Evolutionary conservation across 1,284 basidiomycete species (phyloP).

Genomic region (Rhodotorula sp.): DNA sequence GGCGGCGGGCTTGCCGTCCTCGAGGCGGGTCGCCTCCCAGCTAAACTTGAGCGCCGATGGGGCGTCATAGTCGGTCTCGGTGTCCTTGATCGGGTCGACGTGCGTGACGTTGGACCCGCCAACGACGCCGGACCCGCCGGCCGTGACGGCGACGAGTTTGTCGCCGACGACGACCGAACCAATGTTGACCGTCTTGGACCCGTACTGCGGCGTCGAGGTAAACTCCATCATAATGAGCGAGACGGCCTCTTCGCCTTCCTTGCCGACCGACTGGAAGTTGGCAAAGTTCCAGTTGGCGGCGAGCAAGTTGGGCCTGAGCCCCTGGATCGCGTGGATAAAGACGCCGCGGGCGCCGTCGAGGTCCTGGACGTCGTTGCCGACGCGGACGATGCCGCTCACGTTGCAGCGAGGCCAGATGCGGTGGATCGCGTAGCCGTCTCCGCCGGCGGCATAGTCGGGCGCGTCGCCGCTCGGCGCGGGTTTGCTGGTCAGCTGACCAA

Average conservation of each 20-base stretch:
- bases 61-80: slow-evolving; percentile 75
- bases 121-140: slow-evolving; percentile 36
- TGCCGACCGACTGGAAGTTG: slow-evolving; percentile 62
- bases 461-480: slow-evolving; percentile 58
- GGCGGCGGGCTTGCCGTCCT: slow-evolving; percentile 17
- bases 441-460: slow-evolving; percentile 49
- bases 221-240: slow-evolving; percentile 95
- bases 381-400: slow-evolving; percentile 61
- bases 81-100: slow-evolving; percentile 59
- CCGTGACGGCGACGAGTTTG: slow-evolving; percentile 70
- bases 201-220: slow-evolving; percentile 64
- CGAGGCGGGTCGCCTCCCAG: slow-evolving; percentile 71
- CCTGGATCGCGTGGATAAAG: slow-evolving; percentile 96
- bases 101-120: slow-evolving; percentile 70
- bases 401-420: slow-evolving; percentile 80
- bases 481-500: slow-evolving; percentile 58
- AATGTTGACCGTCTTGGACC: slow-evolving; percentile 76
- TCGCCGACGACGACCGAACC: slow-evolving; percentile 77
- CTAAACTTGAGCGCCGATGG: slow-evolving; percentile 70
- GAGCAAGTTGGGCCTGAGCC: slow-evolving; percentile 93
- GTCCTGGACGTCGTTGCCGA: slow-evolving; percentile 63
- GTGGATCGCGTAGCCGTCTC: slow-evolving; percentile 84
- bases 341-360: slow-evolving; percentile 73
- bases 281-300: slow-evolving; percentile 95
- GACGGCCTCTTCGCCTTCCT: slow-evolving; percentile 60